Evolutionary conservation across 441 rosid genomes (phyloP), one percentile per base, ranked within the genome.

Genomic region (Kokia cookei): DNA sequence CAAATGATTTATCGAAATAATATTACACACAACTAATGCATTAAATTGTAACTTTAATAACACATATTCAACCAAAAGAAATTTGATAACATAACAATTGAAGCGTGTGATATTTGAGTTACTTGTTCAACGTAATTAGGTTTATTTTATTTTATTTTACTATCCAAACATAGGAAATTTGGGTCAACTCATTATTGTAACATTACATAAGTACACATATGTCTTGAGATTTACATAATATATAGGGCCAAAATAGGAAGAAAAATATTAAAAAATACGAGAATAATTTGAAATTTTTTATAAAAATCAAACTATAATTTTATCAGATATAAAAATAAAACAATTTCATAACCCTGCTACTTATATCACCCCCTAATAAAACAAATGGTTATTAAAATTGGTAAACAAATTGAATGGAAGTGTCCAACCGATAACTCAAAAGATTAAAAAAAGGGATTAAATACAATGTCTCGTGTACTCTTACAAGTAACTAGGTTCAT

Each of bases 401-500:
- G 7, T 32, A 32, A 6, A 5, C 17, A n/a, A 53, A 17, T 53
- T 17, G 17, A 53, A 53, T 55, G 60, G 22, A 26, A 47, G 58
- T 27, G 24, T 17, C 15, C 43, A 15, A 13, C 26, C 3, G 50
- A 57, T 13, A 35, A 32, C 37, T 22, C 51, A 55, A 57, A 55
- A 55, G 63, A 70, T 11, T 53, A 37, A 19, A 37, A 10, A 70
- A 54, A 32, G 11, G 3, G 54, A 5, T 12, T n/a, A 69, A 29
- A 71, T 37, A 64, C 51, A 27, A 69, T 47, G 76, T 14, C 24
- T 59, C 50, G 45, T 29, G 71, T 22, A 51, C 22, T 29, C 42
- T 19, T 26, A 74, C 47, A 65, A 53, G 51, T 40, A 60, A 72
- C 53, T 81, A 65, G 82, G 82, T 87, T 50, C 93, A 83, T 77